Evolutionary conservation across 1,284 basidiomycete species (phyloP), one percentile per base, ranked within the genome.

Genomic region (Naganishia liquefaciens): DNA sequence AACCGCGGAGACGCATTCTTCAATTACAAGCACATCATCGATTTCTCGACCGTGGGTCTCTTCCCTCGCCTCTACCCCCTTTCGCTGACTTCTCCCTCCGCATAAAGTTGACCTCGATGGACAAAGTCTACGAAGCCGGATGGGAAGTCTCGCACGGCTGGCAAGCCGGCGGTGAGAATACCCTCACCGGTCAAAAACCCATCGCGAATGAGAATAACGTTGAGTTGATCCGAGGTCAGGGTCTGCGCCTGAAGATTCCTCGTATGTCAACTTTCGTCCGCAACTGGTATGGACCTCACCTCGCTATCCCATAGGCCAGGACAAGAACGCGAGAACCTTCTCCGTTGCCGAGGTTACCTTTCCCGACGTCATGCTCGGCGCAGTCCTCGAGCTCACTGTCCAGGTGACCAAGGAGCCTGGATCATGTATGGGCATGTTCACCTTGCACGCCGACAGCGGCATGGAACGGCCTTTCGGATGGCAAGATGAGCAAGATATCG

Each of bases 401-500:
- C 21, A 40, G n/a, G 30, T 60, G 15, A 39, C 57, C 21, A 13
- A 25, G 10, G 13, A 27, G 6, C 21, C 46, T 6, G 57, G 57
- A 15, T 27, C 46, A 2, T 60, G 57, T 40, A 49, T 40, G 46
- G 46, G 46, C 25, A 49, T 60, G n/a, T 60, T 60, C 28, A 50
- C 57, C n/a, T 21, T 2, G 2, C 57, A 60, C 23, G 57, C 57
- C 25, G 57, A 60, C 10, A 33, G 30, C 30, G 30, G 13, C 30
- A 19, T 21, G 57, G 33, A 46, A 49, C 23, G 27, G 37, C 46
- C 57, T 3, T 40, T 60, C 1, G 46, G 46, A 13, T 60, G 57
- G 57, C 44, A 49, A 3, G 57, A 60, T 30, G 57, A 60, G 37
- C 57, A 60, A 9, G 57, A 60, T 25, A 68, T 70, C 42, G 69